Base-by-base conservation (phyloP, 176 grass and related monocot genomes). In the Triticum aestivum region DNA sequence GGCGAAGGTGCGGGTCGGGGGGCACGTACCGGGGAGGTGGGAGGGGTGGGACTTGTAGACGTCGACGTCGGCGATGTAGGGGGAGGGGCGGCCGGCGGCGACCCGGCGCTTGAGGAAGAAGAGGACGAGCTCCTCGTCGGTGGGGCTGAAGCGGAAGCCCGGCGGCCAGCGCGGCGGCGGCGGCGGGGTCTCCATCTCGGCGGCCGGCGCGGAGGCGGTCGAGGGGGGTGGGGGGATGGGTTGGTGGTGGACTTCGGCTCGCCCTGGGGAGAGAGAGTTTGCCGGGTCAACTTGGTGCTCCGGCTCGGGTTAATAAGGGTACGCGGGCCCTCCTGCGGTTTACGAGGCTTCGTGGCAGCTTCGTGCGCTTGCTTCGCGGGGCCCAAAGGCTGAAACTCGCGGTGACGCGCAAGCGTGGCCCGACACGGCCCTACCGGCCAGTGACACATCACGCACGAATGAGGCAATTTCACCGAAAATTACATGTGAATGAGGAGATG, bases 91-190 rank as follows among this genome's bases (percentile, higher is more conserved):
- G 78, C 75, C 86, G 32, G 81, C 80, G 84, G 65, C 77, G 65
- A 98, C 85, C 92, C 93, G 91, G 75, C 96, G 91, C 96, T 98
- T 98, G 79, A 98, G 96, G 82, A 96, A 98, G 84, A 91, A 98
- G 86, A 98, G 88, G 9, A 98, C 92, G 42, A 98, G 90, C 84
- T 98, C 93, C 92, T 98, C 96, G 62, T 98, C 96, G 5, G 96
- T 98, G 64, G 96, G 96, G 82, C 94, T 95, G 96, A 98, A 98
- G 75, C 96, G 92, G 82, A 98, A 98, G 49, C 96, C 96, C 65
- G 92, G 93, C 30, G 96, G 96, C 94, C 92, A 88, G 47, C 82
- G 76, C 13, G 75, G 79, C 74, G 89, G 85, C 80, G 75, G 26
- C 66, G 89, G 85, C 80, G 68, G 20, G 67, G 38, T 49, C 75